A percentile compares a stretch with the other conserved stretches of the same genome.
Evolutionary conservation across 805 yeast genomes (phyloP).

Genomic region (Yarrowia hollandica): DNA sequence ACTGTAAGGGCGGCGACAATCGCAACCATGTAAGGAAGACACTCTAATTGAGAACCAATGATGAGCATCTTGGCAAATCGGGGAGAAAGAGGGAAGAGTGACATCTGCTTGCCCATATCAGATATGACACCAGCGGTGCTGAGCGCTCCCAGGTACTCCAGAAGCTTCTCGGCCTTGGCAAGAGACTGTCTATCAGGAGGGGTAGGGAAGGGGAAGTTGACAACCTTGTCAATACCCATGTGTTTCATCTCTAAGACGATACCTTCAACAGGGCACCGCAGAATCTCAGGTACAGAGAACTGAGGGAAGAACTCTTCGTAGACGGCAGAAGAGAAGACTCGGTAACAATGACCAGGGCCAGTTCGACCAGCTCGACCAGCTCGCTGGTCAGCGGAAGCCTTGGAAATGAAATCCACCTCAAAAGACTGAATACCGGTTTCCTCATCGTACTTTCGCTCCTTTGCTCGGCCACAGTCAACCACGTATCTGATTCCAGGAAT

Average conservation of each 20-base stretch:
- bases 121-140: slow-evolving; percentile 60
- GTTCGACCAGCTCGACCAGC: slow-evolving; percentile 98
- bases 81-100: slow-evolving; percentile 90
- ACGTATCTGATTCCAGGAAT: slow-evolving; percentile 95
- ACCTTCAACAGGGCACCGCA: slow-evolving; percentile 95
- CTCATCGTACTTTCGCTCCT: slow-evolving; percentile 79
- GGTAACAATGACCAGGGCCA: slow-evolving; percentile 96
- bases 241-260: slow-evolving; percentile 94
- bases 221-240: slow-evolving; percentile 90
- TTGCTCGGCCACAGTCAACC: slow-evolving; percentile 91
- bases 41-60: slow-evolving; percentile 81
- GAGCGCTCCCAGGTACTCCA: slow-evolving; percentile 78
- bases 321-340: slow-evolving; percentile 90
- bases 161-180: slow-evolving; percentile 62
- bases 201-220: slow-evolving; percentile 95
- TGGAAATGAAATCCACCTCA: slow-evolving; percentile 87
- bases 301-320: slow-evolving; percentile 81
- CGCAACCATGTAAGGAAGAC: slow-evolving; percentile 86
- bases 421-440: slow-evolving; percentile 90
- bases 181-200: slow-evolving; percentile 72
- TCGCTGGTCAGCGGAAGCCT: slow-evolving; percentile 95
- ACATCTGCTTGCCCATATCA: slow-evolving; percentile 79
- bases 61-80: slow-evolving; percentile 87
- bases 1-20: slow-evolving; percentile 90
- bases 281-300: slow-evolving; percentile 84